phyloP scores from a whole-genome alignment of 306 rosid species.

The Cicer pinnatifidum region DNA sequence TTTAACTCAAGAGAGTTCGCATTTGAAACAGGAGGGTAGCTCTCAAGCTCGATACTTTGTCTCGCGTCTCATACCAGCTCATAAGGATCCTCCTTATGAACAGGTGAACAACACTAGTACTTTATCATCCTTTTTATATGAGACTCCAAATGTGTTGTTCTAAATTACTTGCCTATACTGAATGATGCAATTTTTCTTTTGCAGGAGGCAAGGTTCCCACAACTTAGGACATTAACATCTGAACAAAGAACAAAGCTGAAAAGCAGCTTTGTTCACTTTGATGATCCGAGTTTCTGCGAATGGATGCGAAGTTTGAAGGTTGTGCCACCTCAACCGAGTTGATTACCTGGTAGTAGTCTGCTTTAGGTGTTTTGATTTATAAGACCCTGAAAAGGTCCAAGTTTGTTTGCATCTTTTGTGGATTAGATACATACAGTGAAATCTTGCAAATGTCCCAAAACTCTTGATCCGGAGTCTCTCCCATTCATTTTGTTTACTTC shows the following conservation, averaged over 20 bases:
- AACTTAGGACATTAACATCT: constrained; percentile 67
- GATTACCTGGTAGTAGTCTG: constrained; percentile 12
- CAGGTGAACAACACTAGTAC: constrained; percentile 64
- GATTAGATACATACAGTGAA: constrained; percentile 24
- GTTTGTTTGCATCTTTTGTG: constrained; percentile 43
- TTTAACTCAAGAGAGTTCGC: constrained; percentile 39
- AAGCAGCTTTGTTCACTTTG: constrained; percentile 89
- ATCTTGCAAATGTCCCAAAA: constrained; percentile 26
- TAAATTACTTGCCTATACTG: neutral
- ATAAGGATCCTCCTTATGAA: constrained; percentile 99
- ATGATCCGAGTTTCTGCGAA: constrained; percentile 92
- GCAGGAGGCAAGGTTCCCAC: constrained; percentile 96
- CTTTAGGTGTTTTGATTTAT: constrained; percentile 36
- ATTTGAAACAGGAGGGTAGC: constrained; percentile 89
- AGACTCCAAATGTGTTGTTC: neutral
- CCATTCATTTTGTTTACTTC: constrained; percentile 50
- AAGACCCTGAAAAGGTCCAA: constrained; percentile 36
- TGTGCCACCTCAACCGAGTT: constrained; percentile 90
- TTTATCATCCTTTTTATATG: constrained; percentile 1
- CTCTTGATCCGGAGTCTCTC: constrained; percentile 30
- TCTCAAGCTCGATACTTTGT: constrained; percentile 94
- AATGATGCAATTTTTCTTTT: constrained; percentile 34
- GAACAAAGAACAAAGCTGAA: constrained; percentile 87
- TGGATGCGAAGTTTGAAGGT: constrained; percentile 86
- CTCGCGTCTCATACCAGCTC: constrained; percentile 93